Base-by-base conservation (phyloP, 2,329 filamentous ascomycete genomes). In the Epichloe brachyelytri region DNA sequence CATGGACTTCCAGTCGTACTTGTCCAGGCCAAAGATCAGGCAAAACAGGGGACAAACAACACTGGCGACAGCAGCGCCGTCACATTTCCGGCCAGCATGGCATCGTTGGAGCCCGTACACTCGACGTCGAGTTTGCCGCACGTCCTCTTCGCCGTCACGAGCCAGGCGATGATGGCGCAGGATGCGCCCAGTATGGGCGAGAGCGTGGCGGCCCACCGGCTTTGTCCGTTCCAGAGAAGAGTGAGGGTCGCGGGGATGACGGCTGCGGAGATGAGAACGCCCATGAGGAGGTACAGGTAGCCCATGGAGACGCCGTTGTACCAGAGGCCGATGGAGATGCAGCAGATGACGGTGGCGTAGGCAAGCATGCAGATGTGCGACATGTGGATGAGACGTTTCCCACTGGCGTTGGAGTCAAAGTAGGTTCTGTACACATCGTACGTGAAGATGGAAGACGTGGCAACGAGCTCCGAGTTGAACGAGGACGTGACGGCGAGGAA, bases 401-500 rank as follows among this genome's bases (percentile, higher is more conserved):
- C 88, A 48, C 78, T 83, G 6, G 89, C 89, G 0, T 69, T 63
- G 0, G 88, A 88, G 56, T 93, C 85, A 70, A 95, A 77, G 64
- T 95, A 95, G 1, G 86, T 88, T 55, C 89, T 83, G 69, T 93
- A 95, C 57, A 93, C 76, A 62, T 95, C 88, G 64, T 93, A 95
- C 0, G 88, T 94, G 68, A 83, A 65, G 66, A 95, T 94, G 8
- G 85, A 89, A 1, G 86, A 91, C 1, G 94, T 87, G 2, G 89
- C 87, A 52, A 95, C 91, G 5, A 95, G 71, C 64, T 95, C 86
- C 0, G 88, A 84, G 1, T 85, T 90, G 56, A 85, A 86, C 0
- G 88, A 86, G 2, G 82, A 88, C 0, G 89, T 95, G 20, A 95
- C 88, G 20, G 90, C 89, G 82, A 95, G 88, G 72, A 95, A 94